These are phyloP conservation scores for Gossypium stocksii DNA, from an alignment of 345 rosid genomes.

Conservation along the genomic window DNA sequence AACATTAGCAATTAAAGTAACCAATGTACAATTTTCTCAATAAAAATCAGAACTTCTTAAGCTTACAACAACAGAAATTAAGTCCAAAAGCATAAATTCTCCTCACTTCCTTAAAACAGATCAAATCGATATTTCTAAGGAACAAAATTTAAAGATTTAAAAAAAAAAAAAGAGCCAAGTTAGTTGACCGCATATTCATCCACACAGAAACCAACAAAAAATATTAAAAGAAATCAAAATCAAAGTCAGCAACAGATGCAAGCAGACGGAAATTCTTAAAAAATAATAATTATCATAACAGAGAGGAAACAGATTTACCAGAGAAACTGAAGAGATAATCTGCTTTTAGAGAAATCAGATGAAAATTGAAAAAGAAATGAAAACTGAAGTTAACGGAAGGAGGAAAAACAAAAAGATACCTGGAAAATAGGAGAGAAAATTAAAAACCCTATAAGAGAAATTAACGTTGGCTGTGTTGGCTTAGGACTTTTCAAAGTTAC, in stretches of 20 bases:
- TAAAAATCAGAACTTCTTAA: not conserved
- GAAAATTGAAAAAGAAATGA: not conserved
- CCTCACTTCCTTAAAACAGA: not conserved
- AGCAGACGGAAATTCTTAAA: not conserved
- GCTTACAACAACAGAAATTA: not conserved
- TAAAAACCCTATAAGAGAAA: not conserved
- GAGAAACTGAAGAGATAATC: not conserved
- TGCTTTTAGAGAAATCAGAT: not conserved
- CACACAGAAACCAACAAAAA: not conserved
- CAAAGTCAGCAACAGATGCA: not conserved
- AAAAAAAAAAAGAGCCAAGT: not conserved
- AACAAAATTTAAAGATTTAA: not conserved
- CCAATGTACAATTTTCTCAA: not conserved
- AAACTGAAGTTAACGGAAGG: not conserved
- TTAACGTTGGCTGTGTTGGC: not conserved
- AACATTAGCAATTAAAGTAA: not conserved
- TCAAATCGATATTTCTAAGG: not conserved
- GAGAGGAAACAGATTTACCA: not conserved
- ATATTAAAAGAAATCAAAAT: not conserved
- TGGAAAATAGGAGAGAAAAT: constrained; percentile 13
- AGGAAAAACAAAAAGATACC: not conserved
- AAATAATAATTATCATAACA: not conserved
- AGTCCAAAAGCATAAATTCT: not conserved
- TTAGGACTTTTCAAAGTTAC: not conserved
- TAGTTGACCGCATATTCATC: constrained; percentile 1